Evolutionary conservation across 495 filamentous ascomycete species (phyloP).

Genomic region (Evansstolkia leycettana): DNA sequence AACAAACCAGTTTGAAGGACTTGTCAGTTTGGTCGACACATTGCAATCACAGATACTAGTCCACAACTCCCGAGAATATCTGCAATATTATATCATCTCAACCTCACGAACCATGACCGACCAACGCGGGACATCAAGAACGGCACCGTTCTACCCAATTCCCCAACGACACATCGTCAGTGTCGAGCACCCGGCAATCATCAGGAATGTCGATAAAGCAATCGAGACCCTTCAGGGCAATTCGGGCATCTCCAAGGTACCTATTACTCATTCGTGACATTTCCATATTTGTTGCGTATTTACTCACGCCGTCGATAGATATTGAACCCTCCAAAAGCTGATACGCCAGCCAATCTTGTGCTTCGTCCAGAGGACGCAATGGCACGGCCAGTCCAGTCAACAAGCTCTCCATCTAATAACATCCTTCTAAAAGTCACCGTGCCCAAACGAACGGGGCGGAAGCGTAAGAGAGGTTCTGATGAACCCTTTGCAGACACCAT

Average conservation of each 20-base stretch:
- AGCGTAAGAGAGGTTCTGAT: conserved; percentile 60
- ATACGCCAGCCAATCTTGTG: conserved; percentile 40
- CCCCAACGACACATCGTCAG: conserved; percentile 55
- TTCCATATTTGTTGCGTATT: no score
- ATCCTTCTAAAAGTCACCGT: conserved; percentile 77
- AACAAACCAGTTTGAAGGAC: no score
- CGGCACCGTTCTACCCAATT: conserved; percentile 44
- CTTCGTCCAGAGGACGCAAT: conserved; percentile 69
- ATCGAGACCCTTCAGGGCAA: conserved; percentile 66
- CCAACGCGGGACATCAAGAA: conserved; percentile 10
- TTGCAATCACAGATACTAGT: no score
- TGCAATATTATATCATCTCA: no score
- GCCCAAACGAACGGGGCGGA: conserved; percentile 75
- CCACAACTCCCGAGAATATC: no score
- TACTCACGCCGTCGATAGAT: no score
- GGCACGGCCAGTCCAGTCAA: conserved; percentile 60
- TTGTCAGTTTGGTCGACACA: no score
- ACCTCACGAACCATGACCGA: conserved; percentile 7
- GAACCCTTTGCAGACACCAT: conserved; percentile 42
- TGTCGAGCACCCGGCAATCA: conserved; percentile 79
- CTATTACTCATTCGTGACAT: no score
- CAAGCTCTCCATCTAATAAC: conserved; percentile 58
- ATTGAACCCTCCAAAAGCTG: conserved; percentile 25
- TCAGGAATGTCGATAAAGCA: conserved; percentile 71
- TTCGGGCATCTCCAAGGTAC: conserved; percentile 51